Evolutionary conservation across 2,329 filamentous ascomycete genomes (phyloP).

Genomic region (Apiospora kogelbergensis): DNA sequence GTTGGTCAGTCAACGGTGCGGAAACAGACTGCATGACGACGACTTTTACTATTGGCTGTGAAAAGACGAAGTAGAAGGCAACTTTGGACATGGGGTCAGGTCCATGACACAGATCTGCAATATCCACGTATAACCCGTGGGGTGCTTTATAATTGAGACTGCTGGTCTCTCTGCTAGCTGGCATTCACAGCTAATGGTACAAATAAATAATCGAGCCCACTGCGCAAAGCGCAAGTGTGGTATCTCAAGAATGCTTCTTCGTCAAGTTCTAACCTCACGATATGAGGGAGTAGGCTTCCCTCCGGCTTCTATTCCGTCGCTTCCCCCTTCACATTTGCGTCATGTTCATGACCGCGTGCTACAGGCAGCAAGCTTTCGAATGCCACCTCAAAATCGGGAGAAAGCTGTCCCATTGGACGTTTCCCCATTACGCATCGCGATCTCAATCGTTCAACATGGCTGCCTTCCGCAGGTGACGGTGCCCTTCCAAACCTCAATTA

Average conservation of each 20-base stretch:
- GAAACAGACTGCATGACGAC: not conserved
- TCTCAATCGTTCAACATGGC: not conserved
- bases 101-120: not conserved
- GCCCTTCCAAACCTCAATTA: not conserved
- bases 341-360: not conserved
- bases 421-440: not conserved
- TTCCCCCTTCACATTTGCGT: not conserved
- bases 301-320: not conserved
- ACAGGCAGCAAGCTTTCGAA: not conserved
- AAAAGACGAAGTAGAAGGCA: not conserved
- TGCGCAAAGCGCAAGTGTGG: not conserved
- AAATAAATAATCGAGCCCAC: constrained; percentile 2
- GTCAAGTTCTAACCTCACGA: not conserved
- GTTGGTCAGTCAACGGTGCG: not conserved
- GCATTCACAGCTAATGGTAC: not conserved
- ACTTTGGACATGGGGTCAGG: not conserved
- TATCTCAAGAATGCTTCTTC: not conserved
- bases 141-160: not conserved
- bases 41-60: not conserved
- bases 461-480: not conserved
- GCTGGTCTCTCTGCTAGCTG: constrained; percentile 2
- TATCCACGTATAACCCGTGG: not conserved
- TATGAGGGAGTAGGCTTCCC: not conserved
- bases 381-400: not conserved
- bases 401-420: not conserved